phyloP scores from a whole-genome alignment of 1,284 basidiomycete genomes.

The Chondrostereum purpureum region DNA sequence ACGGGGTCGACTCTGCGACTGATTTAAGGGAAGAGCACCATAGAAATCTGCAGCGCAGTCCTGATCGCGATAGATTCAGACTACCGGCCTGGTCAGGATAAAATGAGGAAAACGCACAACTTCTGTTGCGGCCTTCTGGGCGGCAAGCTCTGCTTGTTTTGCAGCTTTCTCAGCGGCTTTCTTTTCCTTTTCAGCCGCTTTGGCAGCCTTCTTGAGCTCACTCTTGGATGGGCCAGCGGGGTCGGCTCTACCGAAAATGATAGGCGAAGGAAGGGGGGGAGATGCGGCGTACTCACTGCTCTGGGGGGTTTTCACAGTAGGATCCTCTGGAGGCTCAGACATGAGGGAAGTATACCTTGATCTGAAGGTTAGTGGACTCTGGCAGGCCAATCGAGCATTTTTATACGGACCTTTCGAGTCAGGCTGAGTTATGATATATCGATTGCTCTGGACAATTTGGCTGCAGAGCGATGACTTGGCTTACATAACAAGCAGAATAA shows the following conservation, averaged over 20 bases:
- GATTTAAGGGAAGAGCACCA: constrained; percentile 87
- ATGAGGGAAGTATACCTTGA: constrained; percentile 2
- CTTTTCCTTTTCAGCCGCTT: constrained; percentile 89
- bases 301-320: constrained; percentile 4
- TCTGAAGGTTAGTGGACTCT: not conserved
- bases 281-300: constrained; percentile 12
- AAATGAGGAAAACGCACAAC: constrained; percentile 39
- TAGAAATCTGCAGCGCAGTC: constrained; percentile 87
- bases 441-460: not conserved
- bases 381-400: no score
- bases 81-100: constrained; percentile 1
- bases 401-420: constrained; percentile 2
- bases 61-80: constrained; percentile 27
- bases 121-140: constrained; percentile 69
- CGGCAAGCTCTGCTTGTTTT: constrained; percentile 71
- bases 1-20: constrained; percentile 71
- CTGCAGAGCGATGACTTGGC: not conserved
- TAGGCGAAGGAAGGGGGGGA: not conserved
- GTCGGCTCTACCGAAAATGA: constrained; percentile 15
- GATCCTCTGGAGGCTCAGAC: constrained; percentile 15
- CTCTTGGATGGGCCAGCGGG: constrained; percentile 70
- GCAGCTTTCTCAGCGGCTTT: constrained; percentile 83
- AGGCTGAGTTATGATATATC: not conserved
- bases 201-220: constrained; percentile 90
- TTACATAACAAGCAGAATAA: not conserved